Evolutionary conservation across 1,139 yeast species (phyloP).

Genomic region (Meyerozyma elateridarum): DNA sequence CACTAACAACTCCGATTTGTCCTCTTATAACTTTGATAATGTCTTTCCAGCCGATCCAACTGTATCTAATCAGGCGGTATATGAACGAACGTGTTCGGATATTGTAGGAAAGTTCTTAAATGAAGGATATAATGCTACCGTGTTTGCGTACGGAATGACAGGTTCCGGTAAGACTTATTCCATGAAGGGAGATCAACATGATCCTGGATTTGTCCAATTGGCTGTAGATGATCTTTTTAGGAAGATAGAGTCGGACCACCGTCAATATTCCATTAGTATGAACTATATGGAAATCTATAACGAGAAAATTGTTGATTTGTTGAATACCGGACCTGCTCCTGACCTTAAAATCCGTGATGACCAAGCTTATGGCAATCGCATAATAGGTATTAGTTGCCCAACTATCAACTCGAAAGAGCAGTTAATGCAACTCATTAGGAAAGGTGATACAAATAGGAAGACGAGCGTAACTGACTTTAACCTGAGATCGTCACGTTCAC

Average conservation of each 20-base stretch:
- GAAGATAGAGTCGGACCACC: constrained; percentile 31
- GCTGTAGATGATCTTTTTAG: constrained; percentile 67
- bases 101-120: constrained; percentile 59
- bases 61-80: constrained; percentile 55
- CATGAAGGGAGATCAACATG: constrained; percentile 69
- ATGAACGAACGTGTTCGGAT: constrained; percentile 53
- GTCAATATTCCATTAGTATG: constrained; percentile 44
- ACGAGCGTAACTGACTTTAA: constrained; percentile 91
- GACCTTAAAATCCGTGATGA: constrained; percentile 79
- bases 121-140: constrained; percentile 82
- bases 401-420: constrained; percentile 54
- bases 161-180: constrained; percentile 94
- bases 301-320: constrained; percentile 70
- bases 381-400: constrained; percentile 69
- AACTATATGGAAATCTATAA: constrained; percentile 89
- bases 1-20: constrained; percentile 45
- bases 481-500: constrained; percentile 82
- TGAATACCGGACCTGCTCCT: constrained; percentile 24
- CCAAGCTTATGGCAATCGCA: constrained; percentile 64
- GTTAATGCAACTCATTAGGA: constrained; percentile 52
- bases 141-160: constrained; percentile 93
- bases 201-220: constrained; percentile 75
- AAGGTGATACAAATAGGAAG: constrained; percentile 71
- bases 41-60: constrained; percentile 54
- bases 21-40: constrained; percentile 66